phyloP scores from a whole-genome alignment of 352 stramenopile genomes.

The Phytophthora cactorum region DNA sequence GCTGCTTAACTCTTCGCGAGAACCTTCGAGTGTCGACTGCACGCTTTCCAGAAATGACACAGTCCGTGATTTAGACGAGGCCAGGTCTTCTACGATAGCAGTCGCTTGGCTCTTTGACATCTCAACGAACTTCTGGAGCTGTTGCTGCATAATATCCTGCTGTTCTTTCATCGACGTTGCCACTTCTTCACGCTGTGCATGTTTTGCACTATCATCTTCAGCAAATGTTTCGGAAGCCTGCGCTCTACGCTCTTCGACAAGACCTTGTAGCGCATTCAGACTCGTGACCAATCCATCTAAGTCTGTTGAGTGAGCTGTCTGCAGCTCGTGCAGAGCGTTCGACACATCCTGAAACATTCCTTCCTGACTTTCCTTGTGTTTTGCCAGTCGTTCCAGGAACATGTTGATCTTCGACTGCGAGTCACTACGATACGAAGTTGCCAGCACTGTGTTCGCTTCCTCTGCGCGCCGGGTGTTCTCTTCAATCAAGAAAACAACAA shows the following conservation, averaged over 20 bases:
- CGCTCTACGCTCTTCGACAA: constrained; percentile 39
- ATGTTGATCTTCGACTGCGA: constrained; percentile 49
- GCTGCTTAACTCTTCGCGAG: constrained; percentile 38
- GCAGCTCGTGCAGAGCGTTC: constrained; percentile 51
- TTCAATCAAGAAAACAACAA: constrained; percentile 18
- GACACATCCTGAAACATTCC: constrained; percentile 50
- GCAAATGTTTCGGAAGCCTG: constrained; percentile 24
- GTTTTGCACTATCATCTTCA: constrained; percentile 22
- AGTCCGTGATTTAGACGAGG: constrained; percentile 35
- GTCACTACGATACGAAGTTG: constrained; percentile 48
- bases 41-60: constrained; percentile 42
- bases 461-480: constrained; percentile 57
- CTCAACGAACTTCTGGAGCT: constrained; percentile 42
- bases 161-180: constrained; percentile 28
- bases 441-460: constrained; percentile 54
- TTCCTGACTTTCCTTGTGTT: constrained; percentile 61
- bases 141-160: constrained; percentile 36
- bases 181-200: constrained; percentile 37
- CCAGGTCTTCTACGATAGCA: constrained; percentile 37
- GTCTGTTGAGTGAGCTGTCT: constrained; percentile 51
- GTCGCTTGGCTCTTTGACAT: constrained; percentile 41
- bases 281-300: constrained; percentile 44
- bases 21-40: constrained; percentile 32
- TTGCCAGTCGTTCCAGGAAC: constrained; percentile 54
- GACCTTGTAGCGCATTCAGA: constrained; percentile 37